Base-by-base conservation (phyloP, 163 green algal species). In the Chlamydomonas reinhardtii region DNA sequence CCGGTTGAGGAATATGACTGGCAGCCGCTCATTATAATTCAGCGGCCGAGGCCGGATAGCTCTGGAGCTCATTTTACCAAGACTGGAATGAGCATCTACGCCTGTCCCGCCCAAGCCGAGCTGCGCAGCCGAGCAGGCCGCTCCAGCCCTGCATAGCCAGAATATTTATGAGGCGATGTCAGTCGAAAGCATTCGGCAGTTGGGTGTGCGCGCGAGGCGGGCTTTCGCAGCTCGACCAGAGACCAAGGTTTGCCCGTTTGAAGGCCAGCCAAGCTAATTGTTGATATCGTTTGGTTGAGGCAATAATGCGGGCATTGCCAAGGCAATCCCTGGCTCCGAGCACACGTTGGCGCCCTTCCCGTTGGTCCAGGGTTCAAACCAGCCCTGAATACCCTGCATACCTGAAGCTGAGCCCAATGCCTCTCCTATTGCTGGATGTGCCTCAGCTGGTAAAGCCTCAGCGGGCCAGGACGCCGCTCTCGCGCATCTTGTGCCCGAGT, bases 31-130 rank as follows among this genome's bases (percentile, higher is more conserved):
- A 43, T 83, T 78, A n/a, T 61, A 83, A 9, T 76, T 84, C 14
- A 91, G 43, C 11, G 88, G 82, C 43, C 88, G 73, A 2, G 88
- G 88, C 59, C 88, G 76, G 17, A 89, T 80, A 56, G 70, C 74
- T 16, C 88, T 77, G 0, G 29, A 29, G 62, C 62, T 70, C 62
- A 70, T 70, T 70, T 32, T 8, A 19, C 3, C 62, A 31, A 16
- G 8, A 22, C 24, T 11, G 24, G 3, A 11, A 66, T 29, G 24
- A 14, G 24, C 22, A 31, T 66, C 59, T 31, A 66, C 59, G 31
- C 48, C 48, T 9, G 48, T 56, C 48, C 48, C 48, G 48, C 48
- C 48, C 48, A 56, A 56, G 12, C 17, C 25, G 59, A 14, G 24
- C 31, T 31, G 59, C 59, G 24, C 24, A 66, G 59, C 24, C 59